Evolutionary conservation across 345 rosid genomes (phyloP).

Genomic region (Eucalyptus tenuipes): DNA sequence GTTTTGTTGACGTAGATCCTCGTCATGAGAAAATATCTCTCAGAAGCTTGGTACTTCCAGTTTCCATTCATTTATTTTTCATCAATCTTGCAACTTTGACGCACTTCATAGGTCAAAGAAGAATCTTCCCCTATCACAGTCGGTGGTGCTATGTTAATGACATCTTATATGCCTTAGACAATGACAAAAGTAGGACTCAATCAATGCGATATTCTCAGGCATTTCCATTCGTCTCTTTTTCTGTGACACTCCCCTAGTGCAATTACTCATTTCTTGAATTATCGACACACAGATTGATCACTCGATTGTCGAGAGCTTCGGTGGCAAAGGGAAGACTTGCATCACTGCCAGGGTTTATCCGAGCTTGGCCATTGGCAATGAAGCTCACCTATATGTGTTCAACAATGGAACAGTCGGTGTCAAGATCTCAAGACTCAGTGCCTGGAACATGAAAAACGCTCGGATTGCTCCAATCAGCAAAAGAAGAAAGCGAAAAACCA

Average conservation of each 20-base stretch:
- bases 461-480: not conserved
- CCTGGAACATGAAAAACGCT: conserved; percentile 62
- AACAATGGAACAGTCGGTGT: conserved; percentile 35
- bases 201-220: not conserved
- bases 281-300: conserved; percentile 25
- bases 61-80: not conserved
- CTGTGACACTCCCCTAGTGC: not conserved
- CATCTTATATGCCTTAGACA: not conserved
- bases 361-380: conserved; percentile 16
- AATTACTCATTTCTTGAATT: not conserved
- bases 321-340: conserved; percentile 35
- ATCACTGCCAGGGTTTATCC: conserved; percentile 64
- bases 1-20: conserved; percentile 28
- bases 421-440: conserved; percentile 21
- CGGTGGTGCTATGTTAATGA: not conserved
- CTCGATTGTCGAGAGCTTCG: conserved; percentile 43
- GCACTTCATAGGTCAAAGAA: not conserved
- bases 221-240: not conserved
- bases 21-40: conserved; percentile 28
- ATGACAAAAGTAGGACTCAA: not conserved
- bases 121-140: not conserved
- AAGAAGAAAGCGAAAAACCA: not conserved
- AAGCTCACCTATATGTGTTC: conserved; percentile 22
- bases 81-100: not conserved
- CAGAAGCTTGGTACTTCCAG: conserved; percentile 34